Base-by-base conservation (phyloP, 352 stramenopile genomes). In the Globisporangium radiosum region DNA sequence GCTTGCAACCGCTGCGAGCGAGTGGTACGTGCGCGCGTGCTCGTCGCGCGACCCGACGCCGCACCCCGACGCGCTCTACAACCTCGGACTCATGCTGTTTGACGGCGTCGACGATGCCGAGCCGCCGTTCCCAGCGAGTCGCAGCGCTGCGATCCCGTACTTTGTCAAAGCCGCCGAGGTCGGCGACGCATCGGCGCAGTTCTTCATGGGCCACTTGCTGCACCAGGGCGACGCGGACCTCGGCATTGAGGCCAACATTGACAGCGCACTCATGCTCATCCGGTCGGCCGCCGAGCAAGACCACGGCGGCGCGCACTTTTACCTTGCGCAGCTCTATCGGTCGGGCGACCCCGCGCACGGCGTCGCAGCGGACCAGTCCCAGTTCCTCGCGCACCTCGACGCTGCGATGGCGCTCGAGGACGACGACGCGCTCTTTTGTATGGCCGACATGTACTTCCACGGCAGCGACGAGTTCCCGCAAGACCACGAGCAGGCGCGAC, bases 401-500 rank as follows among this genome's bases (percentile, higher is more conserved):
- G 71, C 70, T 38, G 83, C 85, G 5, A 70, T 92, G 57, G 69
- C 81, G 37, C 68, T 60, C 33, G 72, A 72, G 2, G 82, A 95
- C 50, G 73, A 79, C 37, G 83, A 93, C 47, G 85, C 85, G 45
- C 65, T 86, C 52, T 93, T 91, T 47, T 94, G 83, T 66, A 90
- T 92, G 81, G 85, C 80, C 8, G 85, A 95, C 60, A 89, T 92
- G 13, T 92, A 92, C 66, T 90, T 85, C 61, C 79, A 91, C 58
- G 83, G 83, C 56, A 91, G 74, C 55, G 83, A 93, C 51, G 83
- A 77, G 15, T 92, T 92, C 49, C 73, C 76, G 0, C 69, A 83
- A 49, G 75, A 92, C 60, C 60, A 85, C n/a, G 71, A 92, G 54
- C 78, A 90, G 51, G 80, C 80, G 15, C 76, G 60, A 9, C 52